Evolutionary conservation across 1,139 yeast genomes (phyloP).

Genomic region (Hanseniaspora gamundiae): DNA sequence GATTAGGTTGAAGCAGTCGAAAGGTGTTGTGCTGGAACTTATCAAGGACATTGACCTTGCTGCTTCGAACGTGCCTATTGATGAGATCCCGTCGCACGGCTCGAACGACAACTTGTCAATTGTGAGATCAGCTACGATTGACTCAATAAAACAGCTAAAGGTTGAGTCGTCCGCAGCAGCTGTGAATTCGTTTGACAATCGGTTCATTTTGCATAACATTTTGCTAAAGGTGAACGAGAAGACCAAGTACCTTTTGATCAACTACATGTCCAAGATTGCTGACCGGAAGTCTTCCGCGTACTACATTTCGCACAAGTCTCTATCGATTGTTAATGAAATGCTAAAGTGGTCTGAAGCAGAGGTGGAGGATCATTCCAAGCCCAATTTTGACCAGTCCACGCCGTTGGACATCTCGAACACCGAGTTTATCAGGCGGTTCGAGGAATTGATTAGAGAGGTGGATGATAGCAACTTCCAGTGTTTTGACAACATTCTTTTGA

Average conservation of each 20-base stretch:
- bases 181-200: conserved; percentile 45
- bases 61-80: conserved; percentile 1
- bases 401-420: conserved; percentile 17
- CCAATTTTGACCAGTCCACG: conserved; percentile 12
- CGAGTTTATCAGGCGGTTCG: conserved; percentile 34
- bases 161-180: conserved; percentile 26
- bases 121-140: conserved; percentile 20
- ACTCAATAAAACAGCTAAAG: conserved; percentile 25
- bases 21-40: conserved; percentile 4
- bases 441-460: conserved; percentile 36
- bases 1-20: background rate
- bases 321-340: conserved; percentile 49
- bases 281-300: conserved; percentile 49
- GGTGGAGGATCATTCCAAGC: conserved; percentile 12
- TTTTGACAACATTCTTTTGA: conserved; percentile 51
- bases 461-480: conserved; percentile 33
- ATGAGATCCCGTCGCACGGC: conserved; percentile 3
- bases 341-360: conserved; percentile 18
- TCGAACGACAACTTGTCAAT: conserved; percentile 7
- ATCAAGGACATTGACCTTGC: conserved; percentile 5
- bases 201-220: conserved; percentile 68
- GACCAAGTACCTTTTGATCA: conserved; percentile 44
- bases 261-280: conserved; percentile 46
- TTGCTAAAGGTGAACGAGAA: conserved; percentile 61
- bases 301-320: conserved; percentile 60